phyloP scores from a whole-genome alignment of 2,329 filamentous ascomycete genomes.

The Parasarocladium wereldwijsianum region DNA sequence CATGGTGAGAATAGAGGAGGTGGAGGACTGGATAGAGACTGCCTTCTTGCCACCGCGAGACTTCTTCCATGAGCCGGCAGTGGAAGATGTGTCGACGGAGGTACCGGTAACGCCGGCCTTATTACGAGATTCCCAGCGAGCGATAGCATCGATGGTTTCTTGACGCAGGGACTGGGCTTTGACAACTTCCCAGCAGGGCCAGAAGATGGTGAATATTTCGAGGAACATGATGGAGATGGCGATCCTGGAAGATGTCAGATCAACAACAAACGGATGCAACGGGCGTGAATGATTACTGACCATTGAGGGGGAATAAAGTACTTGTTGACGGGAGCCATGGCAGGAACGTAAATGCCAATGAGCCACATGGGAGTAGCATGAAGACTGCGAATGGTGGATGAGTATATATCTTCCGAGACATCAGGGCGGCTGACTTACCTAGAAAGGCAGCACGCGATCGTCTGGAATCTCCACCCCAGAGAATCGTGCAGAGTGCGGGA shows the following conservation, averaged over 20 bases:
- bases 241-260: conserved; percentile 12
- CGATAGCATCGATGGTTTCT: conserved; percentile 28
- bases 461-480: conserved; percentile 49
- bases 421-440: conserved; percentile 21
- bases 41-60: conserved; percentile 17
- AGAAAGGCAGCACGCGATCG: conserved; percentile 31
- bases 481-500: conserved; percentile 48
- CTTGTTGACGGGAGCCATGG: conserved; percentile 34
- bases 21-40: conserved; percentile 20
- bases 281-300: conserved; percentile 21
- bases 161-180: conserved; percentile 22
- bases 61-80: conserved; percentile 16
- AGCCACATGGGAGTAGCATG: conserved; percentile 56
- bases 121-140: conserved; percentile 26
- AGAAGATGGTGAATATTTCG: conserved; percentile 45
- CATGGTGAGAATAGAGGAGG: conserved; percentile 33
- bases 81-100: conserved; percentile 15
- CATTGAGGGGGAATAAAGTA: conserved; percentile 48
- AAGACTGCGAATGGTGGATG: conserved; percentile 28
- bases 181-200: conserved; percentile 46
- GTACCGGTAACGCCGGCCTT: conserved; percentile 11
- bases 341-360: conserved; percentile 37
- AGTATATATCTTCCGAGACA: too few relatives aligned
- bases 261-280: conserved; percentile 1
- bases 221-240: conserved; percentile 42